Evolutionary conservation across 345 rosid genomes (phyloP).

Genomic region (Cardamine occulta): DNA sequence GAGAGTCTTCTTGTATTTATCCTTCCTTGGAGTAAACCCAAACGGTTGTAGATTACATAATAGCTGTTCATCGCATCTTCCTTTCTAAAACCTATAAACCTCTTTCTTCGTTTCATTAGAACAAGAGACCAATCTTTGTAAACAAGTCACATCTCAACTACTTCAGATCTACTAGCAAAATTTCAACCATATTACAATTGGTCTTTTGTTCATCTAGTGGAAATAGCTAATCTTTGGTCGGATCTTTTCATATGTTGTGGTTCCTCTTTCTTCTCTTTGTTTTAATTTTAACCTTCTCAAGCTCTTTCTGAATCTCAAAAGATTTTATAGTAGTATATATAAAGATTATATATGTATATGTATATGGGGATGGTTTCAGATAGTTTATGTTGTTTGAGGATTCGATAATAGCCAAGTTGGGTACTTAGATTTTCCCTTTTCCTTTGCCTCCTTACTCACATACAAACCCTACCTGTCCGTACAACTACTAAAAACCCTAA

Average conservation of each 20-base stretch:
- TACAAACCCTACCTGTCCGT: constrained; percentile 48
- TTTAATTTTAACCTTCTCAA: constrained; percentile 15
- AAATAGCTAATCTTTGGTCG: constrained; percentile 17
- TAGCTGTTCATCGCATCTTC: constrained; percentile 39
- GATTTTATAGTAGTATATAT: background rate
- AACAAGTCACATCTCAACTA: constrained; percentile 12
- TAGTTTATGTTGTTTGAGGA: constrained; percentile 47
- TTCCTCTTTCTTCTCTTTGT: constrained; percentile 23
- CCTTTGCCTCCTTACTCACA: constrained; percentile 40
- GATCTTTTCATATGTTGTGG: constrained; percentile 31
- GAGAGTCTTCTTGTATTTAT: constrained; percentile 36
- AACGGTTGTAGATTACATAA: constrained; percentile 43
- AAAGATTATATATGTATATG: constrained; percentile 15
- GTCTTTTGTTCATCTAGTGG: constrained; percentile 24
- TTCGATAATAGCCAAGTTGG: constrained; percentile 46
- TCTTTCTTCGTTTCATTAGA: constrained; percentile 32
- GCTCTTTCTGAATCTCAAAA: constrained; percentile 19
- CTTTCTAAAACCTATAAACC: constrained; percentile 21
- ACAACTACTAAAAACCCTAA: constrained; percentile 43
- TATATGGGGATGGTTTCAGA: constrained; percentile 36
- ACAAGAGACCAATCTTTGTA: constrained; percentile 22
- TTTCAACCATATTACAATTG: constrained; percentile 14
- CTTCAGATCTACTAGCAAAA: constrained; percentile 30
- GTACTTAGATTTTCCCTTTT: constrained; percentile 24
- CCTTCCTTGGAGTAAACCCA: constrained; percentile 35